Conservation (phyloP, 805 yeast genomes). For the Monosporozyma solicola region DNA sequence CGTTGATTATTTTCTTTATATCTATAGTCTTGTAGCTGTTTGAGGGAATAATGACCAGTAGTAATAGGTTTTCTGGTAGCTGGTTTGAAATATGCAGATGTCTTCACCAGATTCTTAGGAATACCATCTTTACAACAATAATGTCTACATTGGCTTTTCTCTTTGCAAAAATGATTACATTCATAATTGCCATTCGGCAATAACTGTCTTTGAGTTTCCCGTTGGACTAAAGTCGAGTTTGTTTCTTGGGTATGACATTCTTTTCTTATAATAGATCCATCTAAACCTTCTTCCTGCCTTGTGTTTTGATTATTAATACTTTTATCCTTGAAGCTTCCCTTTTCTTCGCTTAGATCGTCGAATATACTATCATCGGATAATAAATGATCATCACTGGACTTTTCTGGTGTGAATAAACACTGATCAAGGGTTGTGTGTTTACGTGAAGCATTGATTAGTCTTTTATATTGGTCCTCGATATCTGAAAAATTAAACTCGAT, state of each 20-base stretch:
- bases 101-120: conserved; percentile 11
- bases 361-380: conserved; percentile 11
- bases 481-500: conserved; percentile 6
- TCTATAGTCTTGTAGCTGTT: neutral
- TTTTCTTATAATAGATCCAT: neutral
- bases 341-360: neutral
- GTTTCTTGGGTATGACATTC: neutral
- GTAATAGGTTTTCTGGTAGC: neutral
- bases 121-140: conserved; percentile 41
- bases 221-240: neutral
- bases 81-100: neutral
- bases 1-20: neutral
- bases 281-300: neutral
- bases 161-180: conserved; percentile 38
- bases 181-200: conserved; percentile 28
- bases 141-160: conserved; percentile 35
- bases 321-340: neutral
- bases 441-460: neutral
- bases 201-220: conserved; percentile 5
- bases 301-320: neutral
- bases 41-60: neutral
- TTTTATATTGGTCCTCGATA: conserved; percentile 3
- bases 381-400: neutral
- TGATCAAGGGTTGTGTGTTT: neutral
- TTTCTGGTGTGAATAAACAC: neutral